phyloP scores from a whole-genome alignment of 148 eudicot genomes.

The Rhododendron molle region DNA sequence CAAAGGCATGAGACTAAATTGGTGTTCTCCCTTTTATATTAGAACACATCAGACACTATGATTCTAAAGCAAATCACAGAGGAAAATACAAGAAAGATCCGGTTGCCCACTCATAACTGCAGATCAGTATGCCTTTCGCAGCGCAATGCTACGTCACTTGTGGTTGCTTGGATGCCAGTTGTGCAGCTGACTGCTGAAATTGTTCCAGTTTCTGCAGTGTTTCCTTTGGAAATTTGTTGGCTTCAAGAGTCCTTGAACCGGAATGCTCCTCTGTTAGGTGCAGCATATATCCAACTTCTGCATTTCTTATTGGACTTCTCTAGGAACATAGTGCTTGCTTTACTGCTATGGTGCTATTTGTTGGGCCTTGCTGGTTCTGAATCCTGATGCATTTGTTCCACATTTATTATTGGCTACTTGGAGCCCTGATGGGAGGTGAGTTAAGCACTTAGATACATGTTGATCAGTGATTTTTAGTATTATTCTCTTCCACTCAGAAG shows the following conservation, averaged over 20 bases:
- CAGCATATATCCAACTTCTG: not conserved
- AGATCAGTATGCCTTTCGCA: no score
- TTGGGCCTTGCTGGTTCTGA: slow-evolving; percentile 35
- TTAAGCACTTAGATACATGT: not conserved
- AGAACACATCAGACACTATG: no score
- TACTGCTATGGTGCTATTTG: slow-evolving; percentile 38
- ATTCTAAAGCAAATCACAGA: no score
- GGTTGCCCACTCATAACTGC: no score
- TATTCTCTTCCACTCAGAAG: not conserved
- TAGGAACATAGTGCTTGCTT: slow-evolving; percentile 56
- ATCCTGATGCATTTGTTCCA: slow-evolving; percentile 5
- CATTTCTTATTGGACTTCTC: not conserved
- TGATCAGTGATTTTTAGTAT: not conserved
- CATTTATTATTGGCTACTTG: slow-evolving; percentile 69
- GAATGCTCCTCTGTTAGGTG: not conserved
- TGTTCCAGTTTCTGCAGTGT: not conserved
- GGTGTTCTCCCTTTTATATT: no score
- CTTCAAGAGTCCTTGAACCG: not conserved
- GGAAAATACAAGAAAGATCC: no score
- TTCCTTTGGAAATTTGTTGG: not conserved
- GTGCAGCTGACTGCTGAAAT: not conserved
- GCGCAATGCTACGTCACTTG: no score
- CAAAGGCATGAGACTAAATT: no score
- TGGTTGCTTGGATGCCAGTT: not conserved
- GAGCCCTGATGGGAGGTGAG: slow-evolving; percentile 76